These are phyloP conservation scores for Tricholoma bakamatsutake DNA, from an alignment of 768 basidiomycete genomes.

Conservation along the genomic window DNA sequence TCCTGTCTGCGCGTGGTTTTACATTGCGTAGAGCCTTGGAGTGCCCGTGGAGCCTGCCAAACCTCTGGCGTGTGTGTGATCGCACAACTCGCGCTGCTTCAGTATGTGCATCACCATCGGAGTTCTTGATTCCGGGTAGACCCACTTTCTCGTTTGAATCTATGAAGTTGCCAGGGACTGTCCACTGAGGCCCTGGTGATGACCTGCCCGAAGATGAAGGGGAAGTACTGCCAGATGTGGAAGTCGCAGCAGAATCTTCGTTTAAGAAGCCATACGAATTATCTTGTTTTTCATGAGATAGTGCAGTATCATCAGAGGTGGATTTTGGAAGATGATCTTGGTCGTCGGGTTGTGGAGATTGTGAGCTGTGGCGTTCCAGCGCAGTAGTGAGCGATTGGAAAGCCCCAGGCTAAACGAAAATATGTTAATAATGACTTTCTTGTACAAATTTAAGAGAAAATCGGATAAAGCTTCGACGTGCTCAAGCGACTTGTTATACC, in stretches of 20 bases:
- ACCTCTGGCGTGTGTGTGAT: constrained; percentile 7
- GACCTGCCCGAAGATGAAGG: neutral
- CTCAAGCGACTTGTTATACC: no score
- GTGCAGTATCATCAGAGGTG: constrained; percentile 5
- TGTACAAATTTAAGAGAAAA: neutral
- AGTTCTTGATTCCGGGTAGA: constrained; percentile 33
- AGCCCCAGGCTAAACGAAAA: constrained; percentile 33
- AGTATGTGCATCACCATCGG: neutral
- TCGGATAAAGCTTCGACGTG: no score
- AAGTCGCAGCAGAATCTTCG: constrained; percentile 12
- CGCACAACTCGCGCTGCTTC: constrained; percentile 10
- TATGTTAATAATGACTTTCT: neutral
- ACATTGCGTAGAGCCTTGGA: neutral
- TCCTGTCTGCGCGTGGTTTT: neutral
- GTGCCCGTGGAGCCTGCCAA: neutral
- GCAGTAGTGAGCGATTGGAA: constrained; percentile 41
- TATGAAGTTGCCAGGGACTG: constrained; percentile 51
- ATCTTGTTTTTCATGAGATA: constrained; percentile 2
- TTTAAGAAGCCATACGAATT: constrained; percentile 1
- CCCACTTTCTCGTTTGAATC: constrained; percentile 61
- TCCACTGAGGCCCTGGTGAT: constrained; percentile 20
- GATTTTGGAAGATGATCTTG: constrained; percentile 24
- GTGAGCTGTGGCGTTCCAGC: constrained; percentile 42
- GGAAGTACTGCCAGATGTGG: neutral
- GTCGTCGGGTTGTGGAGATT: constrained; percentile 20